These are phyloP conservation scores for Fusarium clavum DNA, from an alignment of 2,329 filamentous ascomycete species.

Conservation along the genomic window DNA sequence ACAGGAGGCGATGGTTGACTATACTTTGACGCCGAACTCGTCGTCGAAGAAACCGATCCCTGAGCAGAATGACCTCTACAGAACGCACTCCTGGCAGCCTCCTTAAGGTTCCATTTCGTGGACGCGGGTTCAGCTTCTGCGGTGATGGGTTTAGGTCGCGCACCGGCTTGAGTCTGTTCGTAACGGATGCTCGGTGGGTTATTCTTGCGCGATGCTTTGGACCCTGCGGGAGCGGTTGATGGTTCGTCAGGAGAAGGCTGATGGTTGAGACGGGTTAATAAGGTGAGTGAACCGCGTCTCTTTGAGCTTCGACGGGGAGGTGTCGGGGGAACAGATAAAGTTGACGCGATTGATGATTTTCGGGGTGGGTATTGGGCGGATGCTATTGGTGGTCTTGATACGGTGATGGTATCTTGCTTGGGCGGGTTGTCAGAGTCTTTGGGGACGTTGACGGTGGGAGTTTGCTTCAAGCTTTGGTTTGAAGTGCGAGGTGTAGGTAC, in stretches of 20 bases:
- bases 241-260: slow-evolving; percentile 23
- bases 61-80: slow-evolving; percentile 34
- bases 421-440: not conserved
- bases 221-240: not conserved
- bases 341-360: slow-evolving; percentile 28
- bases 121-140: slow-evolving; percentile 27
- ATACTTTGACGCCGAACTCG: slow-evolving; percentile 17
- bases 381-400: slow-evolving; percentile 17
- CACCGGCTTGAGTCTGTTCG: slow-evolving; percentile 41
- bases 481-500: slow-evolving; percentile 4
- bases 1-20: slow-evolving; percentile 14
- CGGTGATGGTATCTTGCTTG: slow-evolving; percentile 27
- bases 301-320: slow-evolving; percentile 45
- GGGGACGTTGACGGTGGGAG: not conserved
- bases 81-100: slow-evolving; percentile 52
- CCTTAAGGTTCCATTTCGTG: slow-evolving; percentile 52
- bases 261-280: slow-evolving; percentile 30
- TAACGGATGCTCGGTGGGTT: slow-evolving; percentile 48
- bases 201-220: slow-evolving; percentile 18
- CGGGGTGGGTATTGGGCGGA: slow-evolving; percentile 19
- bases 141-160: slow-evolving; percentile 38
- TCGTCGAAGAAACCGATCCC: slow-evolving; percentile 29
- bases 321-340: slow-evolving; percentile 21
- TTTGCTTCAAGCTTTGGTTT: slow-evolving; percentile 19
- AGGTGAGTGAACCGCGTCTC: slow-evolving; percentile 32